Conservation (phyloP, 768 basidiomycete genomes). For the Lactarius quietus region DNA sequence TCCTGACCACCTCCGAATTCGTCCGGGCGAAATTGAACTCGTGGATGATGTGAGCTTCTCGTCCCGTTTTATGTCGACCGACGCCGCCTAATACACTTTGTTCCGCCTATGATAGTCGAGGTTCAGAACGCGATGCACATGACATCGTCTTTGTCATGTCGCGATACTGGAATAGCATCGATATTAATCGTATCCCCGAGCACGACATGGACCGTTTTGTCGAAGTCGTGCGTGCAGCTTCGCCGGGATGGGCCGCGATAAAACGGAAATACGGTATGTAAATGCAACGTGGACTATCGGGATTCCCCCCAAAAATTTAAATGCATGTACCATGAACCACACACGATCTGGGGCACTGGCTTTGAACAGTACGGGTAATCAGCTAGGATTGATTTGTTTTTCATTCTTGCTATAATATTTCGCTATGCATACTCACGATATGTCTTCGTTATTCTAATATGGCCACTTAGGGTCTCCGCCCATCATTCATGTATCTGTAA, state of each 20-base stretch:
- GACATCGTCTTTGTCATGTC: constrained; percentile 70
- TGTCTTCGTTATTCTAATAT: constrained; percentile 9
- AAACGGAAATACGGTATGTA: constrained; percentile 70
- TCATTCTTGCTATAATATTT: constrained; percentile 6
- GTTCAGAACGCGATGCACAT: constrained; percentile 67
- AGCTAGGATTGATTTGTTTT: constrained; percentile 1
- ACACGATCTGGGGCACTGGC: constrained; percentile 14
- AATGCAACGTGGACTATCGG: constrained; percentile 17
- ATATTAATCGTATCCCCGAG: constrained; percentile 83
- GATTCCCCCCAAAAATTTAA: constrained; percentile 11
- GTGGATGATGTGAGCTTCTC: constrained; percentile 66
- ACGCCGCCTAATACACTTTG: constrained; percentile 15
- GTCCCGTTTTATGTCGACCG: constrained; percentile 1
- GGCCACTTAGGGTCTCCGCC: constrained; percentile 6
- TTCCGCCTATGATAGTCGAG: constrained; percentile 51
- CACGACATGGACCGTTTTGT: constrained; percentile 82
- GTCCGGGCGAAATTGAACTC: constrained; percentile 78
- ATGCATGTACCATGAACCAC: constrained; percentile 10
- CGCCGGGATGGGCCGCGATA: constrained; percentile 70
- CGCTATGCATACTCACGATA: constrained; percentile 14
- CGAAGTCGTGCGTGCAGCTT: constrained; percentile 51
- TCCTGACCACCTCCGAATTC: constrained; percentile 83
- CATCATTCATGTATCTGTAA: constrained; percentile 11
- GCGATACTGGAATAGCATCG: constrained; percentile 77
- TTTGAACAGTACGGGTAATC: constrained; percentile 5